phyloP scores from a whole-genome alignment of 345 rosid genomes.

The Arabidopsis thaliana region DNA sequence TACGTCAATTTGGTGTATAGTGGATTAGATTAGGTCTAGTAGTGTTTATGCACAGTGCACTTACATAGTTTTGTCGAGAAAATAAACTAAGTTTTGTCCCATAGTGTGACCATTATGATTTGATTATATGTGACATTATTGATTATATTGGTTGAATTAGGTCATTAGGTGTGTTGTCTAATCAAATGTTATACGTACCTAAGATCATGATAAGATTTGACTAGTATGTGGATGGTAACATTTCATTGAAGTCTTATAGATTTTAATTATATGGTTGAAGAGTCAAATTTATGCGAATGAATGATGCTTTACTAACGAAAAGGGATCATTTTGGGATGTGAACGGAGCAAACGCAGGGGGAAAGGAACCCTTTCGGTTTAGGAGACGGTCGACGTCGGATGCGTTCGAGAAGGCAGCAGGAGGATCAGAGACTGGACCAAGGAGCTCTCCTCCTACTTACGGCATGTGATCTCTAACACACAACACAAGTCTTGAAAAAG shows the following conservation, averaged over 20 bases:
- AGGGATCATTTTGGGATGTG: constrained; percentile 30
- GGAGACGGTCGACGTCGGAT: constrained; percentile 79
- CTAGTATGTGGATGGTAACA: neutral
- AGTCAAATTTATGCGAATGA: neutral
- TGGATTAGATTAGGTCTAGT: constrained; percentile 14
- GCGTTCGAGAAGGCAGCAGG: constrained; percentile 65
- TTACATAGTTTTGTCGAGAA: neutral
- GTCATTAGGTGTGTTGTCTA: neutral
- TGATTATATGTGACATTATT: neutral
- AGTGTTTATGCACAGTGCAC: neutral
- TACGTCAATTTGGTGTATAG: neutral
- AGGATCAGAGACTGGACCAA: constrained; percentile 64
- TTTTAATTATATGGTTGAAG: neutral
- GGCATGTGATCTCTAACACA: constrained; percentile 64
- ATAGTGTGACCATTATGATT: constrained; percentile 1
- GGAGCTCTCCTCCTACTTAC: constrained; percentile 81
- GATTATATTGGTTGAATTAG: constrained; percentile 12
- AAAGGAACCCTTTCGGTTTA: constrained; percentile 80
- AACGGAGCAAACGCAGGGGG: constrained; percentile 64
- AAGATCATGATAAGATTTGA: neutral
- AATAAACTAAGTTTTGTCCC: constrained; percentile 8
- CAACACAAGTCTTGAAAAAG: constrained; percentile 16
- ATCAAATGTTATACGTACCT: constrained; percentile 14
- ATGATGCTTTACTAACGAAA: constrained; percentile 40
- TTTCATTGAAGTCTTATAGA: neutral